Conservation (phyloP, 139 green algal genomes). For the Microglena sp. region DNA sequence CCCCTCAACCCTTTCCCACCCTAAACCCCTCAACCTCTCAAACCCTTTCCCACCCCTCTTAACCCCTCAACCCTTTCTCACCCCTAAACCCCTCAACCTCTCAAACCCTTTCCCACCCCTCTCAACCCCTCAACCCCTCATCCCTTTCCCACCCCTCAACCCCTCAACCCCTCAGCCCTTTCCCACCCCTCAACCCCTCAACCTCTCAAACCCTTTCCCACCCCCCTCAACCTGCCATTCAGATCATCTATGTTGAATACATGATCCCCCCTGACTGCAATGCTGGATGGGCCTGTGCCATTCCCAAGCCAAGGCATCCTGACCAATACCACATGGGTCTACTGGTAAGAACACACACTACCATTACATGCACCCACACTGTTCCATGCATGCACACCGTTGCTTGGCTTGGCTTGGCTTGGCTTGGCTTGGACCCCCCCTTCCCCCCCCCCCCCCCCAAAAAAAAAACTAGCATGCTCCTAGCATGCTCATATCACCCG, state of each 20-base stretch:
- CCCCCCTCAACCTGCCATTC: not conserved
- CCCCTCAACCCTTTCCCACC: constrained; percentile 7
- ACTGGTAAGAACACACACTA: not conserved
- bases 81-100: not conserved
- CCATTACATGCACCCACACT: not conserved
- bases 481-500: too few relatives aligned
- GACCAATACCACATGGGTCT: constrained; percentile 3
- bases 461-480: too few relatives aligned
- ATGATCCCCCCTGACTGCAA: not conserved
- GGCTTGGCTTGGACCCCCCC: too few relatives aligned
- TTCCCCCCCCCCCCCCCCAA: too few relatives aligned
- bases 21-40: not conserved
- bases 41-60: too few relatives aligned
- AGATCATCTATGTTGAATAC: constrained; percentile 5
- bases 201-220: not conserved
- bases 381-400: too few relatives aligned
- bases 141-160: not conserved
- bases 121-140: not conserved
- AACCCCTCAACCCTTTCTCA: not conserved
- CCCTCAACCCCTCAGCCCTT: not conserved
- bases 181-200: not conserved
- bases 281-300: not conserved
- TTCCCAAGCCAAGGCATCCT: not conserved
- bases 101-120: not conserved
- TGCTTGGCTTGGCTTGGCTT: too few relatives aligned